Evolutionary conservation across 176 grass and related monocot genomes (phyloP).

Genomic region (Lolium rigidum): DNA sequence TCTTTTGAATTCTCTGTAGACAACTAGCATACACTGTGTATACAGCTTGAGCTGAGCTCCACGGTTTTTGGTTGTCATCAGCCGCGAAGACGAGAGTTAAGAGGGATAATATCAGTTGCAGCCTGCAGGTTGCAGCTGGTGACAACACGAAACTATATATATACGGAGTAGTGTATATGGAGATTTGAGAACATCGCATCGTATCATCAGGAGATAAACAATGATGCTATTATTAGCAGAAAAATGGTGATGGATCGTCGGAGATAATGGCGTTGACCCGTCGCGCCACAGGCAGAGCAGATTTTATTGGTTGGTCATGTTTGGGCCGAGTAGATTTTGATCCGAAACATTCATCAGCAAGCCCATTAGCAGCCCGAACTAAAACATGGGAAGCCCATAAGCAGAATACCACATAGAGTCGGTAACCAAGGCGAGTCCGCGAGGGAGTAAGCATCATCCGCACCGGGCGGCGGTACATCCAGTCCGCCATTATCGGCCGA

Average conservation of each 20-base stretch:
- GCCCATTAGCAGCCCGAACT: neutral
- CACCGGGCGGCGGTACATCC: neutral
- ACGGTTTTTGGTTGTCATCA: conserved; percentile 20
- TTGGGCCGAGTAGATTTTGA: neutral
- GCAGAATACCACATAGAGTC: neutral
- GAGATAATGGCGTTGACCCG: no score
- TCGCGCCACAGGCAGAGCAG: no score
- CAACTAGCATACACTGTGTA: neutral
- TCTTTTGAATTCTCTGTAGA: neutral
- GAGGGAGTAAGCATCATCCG: neutral
- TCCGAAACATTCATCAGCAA: neutral
- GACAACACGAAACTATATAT: no score
- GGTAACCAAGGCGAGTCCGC: neutral
- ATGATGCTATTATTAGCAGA: no score
- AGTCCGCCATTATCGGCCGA: neutral
- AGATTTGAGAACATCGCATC: neutral
- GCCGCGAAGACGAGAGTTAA: neutral
- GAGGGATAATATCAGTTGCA: no score
- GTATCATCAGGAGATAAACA: neutral
- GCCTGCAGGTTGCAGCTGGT: no score
- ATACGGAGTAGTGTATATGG: neutral
- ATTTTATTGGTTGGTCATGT: neutral
- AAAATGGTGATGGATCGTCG: no score
- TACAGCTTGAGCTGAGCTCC: neutral
- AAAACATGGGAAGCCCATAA: neutral